Evolutionary conservation across 345 rosid species (phyloP).

Genomic region (Trapa incisa): DNA sequence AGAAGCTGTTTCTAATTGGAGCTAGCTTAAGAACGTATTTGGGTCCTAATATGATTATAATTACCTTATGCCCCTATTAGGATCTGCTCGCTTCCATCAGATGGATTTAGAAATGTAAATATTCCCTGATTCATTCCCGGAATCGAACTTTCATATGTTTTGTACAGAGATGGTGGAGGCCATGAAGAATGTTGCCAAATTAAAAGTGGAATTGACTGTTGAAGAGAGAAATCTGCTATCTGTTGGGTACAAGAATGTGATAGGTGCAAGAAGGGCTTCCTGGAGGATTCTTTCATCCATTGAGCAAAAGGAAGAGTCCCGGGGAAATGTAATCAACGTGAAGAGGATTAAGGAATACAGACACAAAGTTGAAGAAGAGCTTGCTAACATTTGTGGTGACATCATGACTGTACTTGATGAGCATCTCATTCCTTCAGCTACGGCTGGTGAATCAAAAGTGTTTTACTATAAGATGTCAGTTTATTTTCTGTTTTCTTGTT

Average conservation of each 20-base stretch:
- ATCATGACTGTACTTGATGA: conserved; percentile 24
- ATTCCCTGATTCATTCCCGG: not conserved
- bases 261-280: conserved; percentile 28
- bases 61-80: too few species aligned
- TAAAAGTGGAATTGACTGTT: conserved; percentile 25
- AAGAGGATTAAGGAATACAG: conserved; percentile 29
- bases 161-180: conserved; percentile 27
- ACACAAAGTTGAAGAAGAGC: conserved; percentile 23
- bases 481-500: not conserved
- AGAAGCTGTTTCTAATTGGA: too few species aligned
- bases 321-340: conserved; percentile 20
- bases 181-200: conserved; percentile 26
- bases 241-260: conserved; percentile 27
- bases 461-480: conserved; percentile 28
- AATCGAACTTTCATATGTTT: not conserved
- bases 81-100: not conserved
- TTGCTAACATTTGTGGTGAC: conserved; percentile 18
- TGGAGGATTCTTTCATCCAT: conserved; percentile 31
- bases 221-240: conserved; percentile 31
- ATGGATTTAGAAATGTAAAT: not conserved
- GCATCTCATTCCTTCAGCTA: conserved; percentile 23
- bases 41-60: too few species aligned
- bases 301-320: conserved; percentile 27
- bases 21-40: too few species aligned
- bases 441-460: conserved; percentile 25